Base-by-base conservation (phyloP, 805 yeast genomes). In the Phaffomyces thermotolerans region DNA sequence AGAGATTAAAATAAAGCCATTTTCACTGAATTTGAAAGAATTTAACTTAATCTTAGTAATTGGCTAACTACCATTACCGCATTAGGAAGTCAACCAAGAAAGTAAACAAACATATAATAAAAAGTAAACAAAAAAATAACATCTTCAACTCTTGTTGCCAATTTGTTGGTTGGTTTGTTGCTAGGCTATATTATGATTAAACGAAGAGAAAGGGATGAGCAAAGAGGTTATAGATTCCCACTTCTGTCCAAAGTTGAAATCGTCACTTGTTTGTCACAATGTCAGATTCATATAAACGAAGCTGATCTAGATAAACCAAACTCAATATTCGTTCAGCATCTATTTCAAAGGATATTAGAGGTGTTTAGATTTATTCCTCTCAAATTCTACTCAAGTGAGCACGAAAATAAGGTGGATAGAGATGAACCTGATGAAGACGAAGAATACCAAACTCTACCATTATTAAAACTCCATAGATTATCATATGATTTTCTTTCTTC, bases 321-420 rank as follows among this genome's bases (percentile, higher is more conserved):
- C 1, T 66, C 78, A 10, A 72, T 70, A 40, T 81, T 72, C 53
- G 68, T 81, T 9, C 73, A 71, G 35, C 63, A 74, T 15, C 62
- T 81, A 22, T 77, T 77, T 45, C 79, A 77, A 52, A 84, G 79
- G 52, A 71, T 82, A 22, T 60, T 82, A 31, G 85, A 80, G 41
- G 66, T 74, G 5, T 81, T 81, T 49, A 67, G 78, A 53, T 83
- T 81, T 5, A 61, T 79, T 3, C 61, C 46, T 31, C 18, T 17
- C 10, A 27, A 13, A 27, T 27, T 27, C 4, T 27, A 27, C 4
- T 12, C 3, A 10, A 10, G 14, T 27, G 13, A 13, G 13, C 14
- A 12, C 13, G 13, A 27, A 10, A 27, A 27, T 13, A 27, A 13
- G 5, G 29, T 9, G 12, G 13, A 6, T 13, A 18, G 29, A 17